phyloP scores from a whole-genome alignment of 306 rosid species.

The Trichosanthes truncata region DNA sequence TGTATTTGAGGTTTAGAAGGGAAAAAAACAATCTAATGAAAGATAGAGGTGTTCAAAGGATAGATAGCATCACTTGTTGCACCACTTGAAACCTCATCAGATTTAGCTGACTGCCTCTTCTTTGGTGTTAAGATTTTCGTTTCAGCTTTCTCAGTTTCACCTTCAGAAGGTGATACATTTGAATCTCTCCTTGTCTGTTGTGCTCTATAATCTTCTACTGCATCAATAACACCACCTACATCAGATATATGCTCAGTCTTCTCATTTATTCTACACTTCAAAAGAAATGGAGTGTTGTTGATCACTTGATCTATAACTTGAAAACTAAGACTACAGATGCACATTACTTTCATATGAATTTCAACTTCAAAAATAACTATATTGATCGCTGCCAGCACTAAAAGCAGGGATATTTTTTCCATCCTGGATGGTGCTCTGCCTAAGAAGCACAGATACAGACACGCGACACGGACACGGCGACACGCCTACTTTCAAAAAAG shows the following conservation, averaged over 20 bases:
- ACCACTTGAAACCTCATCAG: constrained; percentile 46
- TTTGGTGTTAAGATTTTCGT: constrained; percentile 18
- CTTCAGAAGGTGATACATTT: constrained; percentile 22
- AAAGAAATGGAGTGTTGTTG: constrained; percentile 24
- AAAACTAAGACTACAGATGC: constrained; percentile 35
- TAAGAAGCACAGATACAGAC: too few species aligned
- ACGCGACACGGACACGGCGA: too few species aligned
- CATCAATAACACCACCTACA: constrained; percentile 25
- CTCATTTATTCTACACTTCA: constrained; percentile 18
- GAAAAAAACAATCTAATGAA: background rate
- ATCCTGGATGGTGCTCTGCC: too few species aligned
- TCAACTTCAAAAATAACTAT: background rate
- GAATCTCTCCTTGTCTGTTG: constrained; percentile 37
- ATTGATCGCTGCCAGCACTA: background rate
- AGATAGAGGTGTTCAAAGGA: background rate
- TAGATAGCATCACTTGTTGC: constrained; percentile 12
- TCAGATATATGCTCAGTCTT: constrained; percentile 17
- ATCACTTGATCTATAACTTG: constrained; percentile 16
- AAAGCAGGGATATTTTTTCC: background rate
- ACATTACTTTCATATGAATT: constrained; percentile 8
- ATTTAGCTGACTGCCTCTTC: constrained; percentile 33
- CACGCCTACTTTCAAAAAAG: too few species aligned
- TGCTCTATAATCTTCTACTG: constrained; percentile 21
- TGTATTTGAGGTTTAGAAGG: background rate
- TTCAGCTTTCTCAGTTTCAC: constrained; percentile 22